Evolutionary conservation across 2,329 filamentous ascomycete genomes (phyloP).

Genomic region (Exophiala viscosa): DNA sequence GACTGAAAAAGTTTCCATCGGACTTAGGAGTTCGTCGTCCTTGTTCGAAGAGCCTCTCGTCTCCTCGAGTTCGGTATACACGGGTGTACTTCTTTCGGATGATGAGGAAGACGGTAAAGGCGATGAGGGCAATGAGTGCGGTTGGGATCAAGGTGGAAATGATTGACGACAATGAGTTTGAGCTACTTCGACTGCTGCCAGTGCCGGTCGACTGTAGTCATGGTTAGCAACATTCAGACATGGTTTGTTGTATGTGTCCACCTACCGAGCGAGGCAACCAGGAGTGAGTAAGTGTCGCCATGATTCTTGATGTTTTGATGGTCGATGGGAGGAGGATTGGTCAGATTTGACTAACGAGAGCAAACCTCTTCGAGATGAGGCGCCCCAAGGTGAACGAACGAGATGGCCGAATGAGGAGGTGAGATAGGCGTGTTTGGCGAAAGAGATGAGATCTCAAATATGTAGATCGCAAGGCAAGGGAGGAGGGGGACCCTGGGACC

Average conservation of each 20-base stretch:
- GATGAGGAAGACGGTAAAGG: conserved; percentile 45
- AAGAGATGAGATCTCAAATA: too few relatives aligned
- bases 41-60: conserved; percentile 41
- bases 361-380: background rate
- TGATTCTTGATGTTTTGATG: conserved; percentile 2
- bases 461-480: too few relatives aligned
- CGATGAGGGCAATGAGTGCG: conserved; percentile 42
- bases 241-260: background rate
- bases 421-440: too few relatives aligned
- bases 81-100: conserved; percentile 44
- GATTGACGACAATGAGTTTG: conserved; percentile 50
- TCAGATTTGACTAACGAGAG: too few relatives aligned
- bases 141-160: conserved; percentile 49
- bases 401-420: background rate
- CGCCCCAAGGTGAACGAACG: background rate
- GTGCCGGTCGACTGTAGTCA: conserved; percentile 10
- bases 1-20: conserved; percentile 20
- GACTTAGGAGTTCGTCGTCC: conserved; percentile 32
- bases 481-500: too few relatives aligned
- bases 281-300: conserved; percentile 14
- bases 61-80: conserved; percentile 45
- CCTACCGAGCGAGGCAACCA: conserved; percentile 20
- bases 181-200: conserved; percentile 12
- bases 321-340: background rate
- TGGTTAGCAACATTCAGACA: background rate